These are phyloP conservation scores for Dioscorea alata DNA, from an alignment of 106 monocot species.

Conservation along the genomic window DNA sequence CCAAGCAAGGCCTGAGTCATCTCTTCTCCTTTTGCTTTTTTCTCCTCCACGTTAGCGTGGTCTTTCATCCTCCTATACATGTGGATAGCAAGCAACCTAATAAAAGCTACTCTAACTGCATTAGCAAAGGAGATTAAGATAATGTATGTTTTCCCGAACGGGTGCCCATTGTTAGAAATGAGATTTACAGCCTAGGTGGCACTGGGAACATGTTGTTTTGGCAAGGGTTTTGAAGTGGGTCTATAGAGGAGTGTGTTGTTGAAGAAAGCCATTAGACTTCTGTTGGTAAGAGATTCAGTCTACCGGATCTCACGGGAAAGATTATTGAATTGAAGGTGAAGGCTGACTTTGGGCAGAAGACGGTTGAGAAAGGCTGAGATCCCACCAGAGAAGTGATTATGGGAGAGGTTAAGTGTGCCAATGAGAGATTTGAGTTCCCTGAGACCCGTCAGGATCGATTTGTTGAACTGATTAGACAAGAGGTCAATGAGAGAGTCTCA, in stretches of 20 bases:
- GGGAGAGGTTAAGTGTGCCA: slow-evolving; percentile 68
- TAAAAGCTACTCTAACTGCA: slow-evolving; percentile 46
- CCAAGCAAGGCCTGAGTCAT: too few relatives aligned
- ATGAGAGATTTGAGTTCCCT: slow-evolving; percentile 44
- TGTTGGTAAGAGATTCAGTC: slow-evolving; percentile 30
- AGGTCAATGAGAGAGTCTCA: slow-evolving; percentile 62
- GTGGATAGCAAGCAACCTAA: slow-evolving; percentile 47
- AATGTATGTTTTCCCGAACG: slow-evolving; percentile 15
- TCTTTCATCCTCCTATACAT: slow-evolving; percentile 65
- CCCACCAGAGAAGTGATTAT: slow-evolving; percentile 62
- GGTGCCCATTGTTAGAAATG: not conserved
- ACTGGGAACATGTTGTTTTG: not conserved
- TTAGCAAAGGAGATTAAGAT: slow-evolving; percentile 53
- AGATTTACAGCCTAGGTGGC: not conserved
- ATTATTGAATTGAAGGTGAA: slow-evolving; percentile 73
- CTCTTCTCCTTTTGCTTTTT: too few relatives aligned
- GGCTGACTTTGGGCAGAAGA: slow-evolving; percentile 39
- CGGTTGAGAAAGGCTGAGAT: slow-evolving; percentile 49
- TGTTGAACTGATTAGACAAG: slow-evolving; percentile 52
- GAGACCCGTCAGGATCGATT: slow-evolving; percentile 50
- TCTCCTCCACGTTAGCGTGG: slow-evolving; percentile 6
- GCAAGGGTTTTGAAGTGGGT: slow-evolving; percentile 53
- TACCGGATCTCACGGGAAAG: slow-evolving; percentile 88
- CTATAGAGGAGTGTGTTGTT: slow-evolving; percentile 66
- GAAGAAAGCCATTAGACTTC: slow-evolving; percentile 38